phyloP scores from a whole-genome alignment of 1,284 basidiomycete genomes.

The Meripilus lineatus region DNA sequence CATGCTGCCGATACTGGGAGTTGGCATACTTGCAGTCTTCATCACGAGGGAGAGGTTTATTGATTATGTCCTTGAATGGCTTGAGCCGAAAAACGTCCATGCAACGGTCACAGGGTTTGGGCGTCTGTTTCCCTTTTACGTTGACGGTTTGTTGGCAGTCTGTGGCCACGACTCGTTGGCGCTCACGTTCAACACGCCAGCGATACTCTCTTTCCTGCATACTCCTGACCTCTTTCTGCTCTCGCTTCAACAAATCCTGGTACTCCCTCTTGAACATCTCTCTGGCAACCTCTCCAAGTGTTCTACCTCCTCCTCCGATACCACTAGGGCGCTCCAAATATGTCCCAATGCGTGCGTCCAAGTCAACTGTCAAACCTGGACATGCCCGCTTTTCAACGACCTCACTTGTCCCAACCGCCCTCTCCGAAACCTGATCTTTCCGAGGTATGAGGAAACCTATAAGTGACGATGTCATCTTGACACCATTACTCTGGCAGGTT shows the following conservation, averaged over 20 bases:
- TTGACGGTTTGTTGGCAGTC: neutral
- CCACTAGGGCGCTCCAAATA: conserved; percentile 1
- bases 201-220: neutral
- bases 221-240: neutral
- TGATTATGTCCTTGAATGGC: neutral
- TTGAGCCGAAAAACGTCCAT: neutral
- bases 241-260: neutral
- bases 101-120: neutral
- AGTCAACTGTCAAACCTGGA: neutral
- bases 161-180: neutral
- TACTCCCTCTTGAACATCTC: conserved; percentile 1
- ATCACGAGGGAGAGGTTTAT: neutral
- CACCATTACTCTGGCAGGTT: too few relatives aligned
- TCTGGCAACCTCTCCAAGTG: neutral
- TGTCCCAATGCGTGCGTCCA: neutral
- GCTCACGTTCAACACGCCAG: conserved; percentile 1
- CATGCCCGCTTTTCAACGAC: neutral
- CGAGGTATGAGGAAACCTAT: too few relatives aligned
- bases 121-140: neutral
- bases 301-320: conserved; percentile 3
- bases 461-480: too few relatives aligned
- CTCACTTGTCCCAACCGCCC: neutral
- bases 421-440: too few relatives aligned
- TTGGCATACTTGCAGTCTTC: conserved; percentile 3
- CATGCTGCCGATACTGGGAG: neutral